phyloP scores from a whole-genome alignment of 352 stramenopile genomes.

The Paralagenidium karlingii region DNA sequence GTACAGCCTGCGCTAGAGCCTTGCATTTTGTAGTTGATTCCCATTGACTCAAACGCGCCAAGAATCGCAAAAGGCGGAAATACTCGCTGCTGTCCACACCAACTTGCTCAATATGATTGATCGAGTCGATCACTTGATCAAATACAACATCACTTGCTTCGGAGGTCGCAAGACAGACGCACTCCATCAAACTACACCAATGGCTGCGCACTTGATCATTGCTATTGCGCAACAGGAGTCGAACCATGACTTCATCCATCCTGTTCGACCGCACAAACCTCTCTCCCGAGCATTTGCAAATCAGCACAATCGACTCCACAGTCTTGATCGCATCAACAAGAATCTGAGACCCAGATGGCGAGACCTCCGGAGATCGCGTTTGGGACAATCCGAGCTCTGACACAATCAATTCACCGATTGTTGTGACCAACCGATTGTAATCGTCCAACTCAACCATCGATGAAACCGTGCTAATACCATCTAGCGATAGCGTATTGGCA shows the following conservation, averaged over 20 bases:
- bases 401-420: conserved; percentile 67
- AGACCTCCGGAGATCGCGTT: too few species aligned
- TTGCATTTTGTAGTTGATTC: conserved; percentile 28
- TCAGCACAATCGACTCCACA: conserved; percentile 63
- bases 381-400: too few species aligned
- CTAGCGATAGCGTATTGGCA: background rate
- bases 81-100: conserved; percentile 56
- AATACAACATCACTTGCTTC: conserved; percentile 33
- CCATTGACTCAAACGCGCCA: conserved; percentile 36
- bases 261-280: conserved; percentile 45
- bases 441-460: conserved; percentile 27
- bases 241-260: conserved; percentile 26
- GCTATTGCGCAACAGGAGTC: conserved; percentile 44
- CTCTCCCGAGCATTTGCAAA: conserved; percentile 40
- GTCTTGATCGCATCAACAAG: conserved; percentile 78
- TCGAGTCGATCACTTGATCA: conserved; percentile 49
- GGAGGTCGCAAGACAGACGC: conserved; percentile 38
- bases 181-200: conserved; percentile 71
- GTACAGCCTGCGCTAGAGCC: conserved; percentile 29
- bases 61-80: conserved; percentile 47
- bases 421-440: conserved; percentile 60
- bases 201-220: conserved; percentile 75
- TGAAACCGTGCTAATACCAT: background rate
- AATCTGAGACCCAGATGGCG: conserved; percentile 50
- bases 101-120: conserved; percentile 51